A percentile compares a stretch with the other conserved stretches of the same genome.
Conservation (phyloP, 169 alveolate species). For the Plasmodium fragile region DNA sequence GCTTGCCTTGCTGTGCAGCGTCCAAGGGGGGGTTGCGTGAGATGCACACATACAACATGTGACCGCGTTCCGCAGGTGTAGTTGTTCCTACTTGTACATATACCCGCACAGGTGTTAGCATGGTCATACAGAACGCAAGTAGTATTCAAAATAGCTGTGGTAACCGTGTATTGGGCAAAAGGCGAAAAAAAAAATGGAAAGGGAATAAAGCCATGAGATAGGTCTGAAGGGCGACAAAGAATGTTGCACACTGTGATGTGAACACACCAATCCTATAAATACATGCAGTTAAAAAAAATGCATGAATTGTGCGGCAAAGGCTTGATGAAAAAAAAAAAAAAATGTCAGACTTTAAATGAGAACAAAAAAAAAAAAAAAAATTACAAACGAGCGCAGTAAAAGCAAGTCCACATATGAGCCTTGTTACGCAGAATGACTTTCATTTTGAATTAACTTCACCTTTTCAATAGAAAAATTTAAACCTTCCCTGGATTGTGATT, state of each 20-base stretch:
- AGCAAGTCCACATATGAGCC: constrained; percentile 12
- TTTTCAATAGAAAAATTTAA: constrained; percentile 24
- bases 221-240: neutral
- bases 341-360: neutral
- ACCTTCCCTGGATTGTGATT: constrained; percentile 18
- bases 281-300: constrained; percentile 50
- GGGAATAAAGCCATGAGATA: neutral
- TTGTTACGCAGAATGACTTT: constrained; percentile 8
- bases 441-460: constrained; percentile 34
- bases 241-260: neutral
- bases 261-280: constrained; percentile 6
- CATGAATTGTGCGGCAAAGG: constrained; percentile 25
- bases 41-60: constrained; percentile 33
- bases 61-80: neutral
- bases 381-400: constrained; percentile 11
- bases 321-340: constrained; percentile 12
- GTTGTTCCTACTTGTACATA: neutral
- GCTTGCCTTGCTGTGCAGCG: neutral
- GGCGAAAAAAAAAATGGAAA: constrained; percentile 19
- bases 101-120: neutral
- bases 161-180: neutral
- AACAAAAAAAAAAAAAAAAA: constrained; percentile 24
- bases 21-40: neutral
- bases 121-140: neutral
- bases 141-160: neutral